These are phyloP conservation scores for Claviceps quebecensis DNA, from an alignment of 2,329 filamentous ascomycete genomes.

Conservation along the genomic window DNA sequence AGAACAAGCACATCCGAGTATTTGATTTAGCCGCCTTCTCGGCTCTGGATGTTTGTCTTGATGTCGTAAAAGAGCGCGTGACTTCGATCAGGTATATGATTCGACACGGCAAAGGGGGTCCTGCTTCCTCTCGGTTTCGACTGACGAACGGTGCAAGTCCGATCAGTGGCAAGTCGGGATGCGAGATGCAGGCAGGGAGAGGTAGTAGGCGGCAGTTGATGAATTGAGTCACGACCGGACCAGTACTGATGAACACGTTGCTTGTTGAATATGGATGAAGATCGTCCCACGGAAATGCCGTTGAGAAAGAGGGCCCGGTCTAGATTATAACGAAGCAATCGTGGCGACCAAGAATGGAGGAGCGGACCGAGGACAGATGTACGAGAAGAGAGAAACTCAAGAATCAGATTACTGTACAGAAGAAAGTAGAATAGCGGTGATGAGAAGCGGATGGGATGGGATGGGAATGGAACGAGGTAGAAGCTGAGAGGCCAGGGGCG, in stretches of 20 bases:
- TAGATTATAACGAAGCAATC: conserved; percentile 8
- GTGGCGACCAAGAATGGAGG: conserved; percentile 8
- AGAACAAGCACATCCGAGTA: not conserved
- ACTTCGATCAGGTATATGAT: not conserved
- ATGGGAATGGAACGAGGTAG: conserved; percentile 18
- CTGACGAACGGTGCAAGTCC: not conserved
- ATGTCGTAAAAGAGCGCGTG: not conserved
- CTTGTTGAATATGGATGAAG: not conserved
- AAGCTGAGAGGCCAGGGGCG: conserved; percentile 15
- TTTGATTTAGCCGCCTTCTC: not conserved
- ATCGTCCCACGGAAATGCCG: conserved; percentile 16
- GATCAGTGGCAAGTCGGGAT: conserved; percentile 9
- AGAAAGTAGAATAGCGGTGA: conserved; percentile 21
- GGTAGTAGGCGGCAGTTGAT: conserved; percentile 10
- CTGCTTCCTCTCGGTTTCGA: conserved; percentile 21
- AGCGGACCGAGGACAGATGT: conserved; percentile 9
- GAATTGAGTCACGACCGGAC: not conserved
- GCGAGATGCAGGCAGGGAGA: conserved; percentile 12
- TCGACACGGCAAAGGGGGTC: conserved; percentile 4
- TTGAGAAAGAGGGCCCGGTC: conserved; percentile 23
- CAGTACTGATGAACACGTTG: not conserved
- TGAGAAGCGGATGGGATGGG: conserved; percentile 10
- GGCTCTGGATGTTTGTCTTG: not conserved
- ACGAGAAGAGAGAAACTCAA: conserved; percentile 17
- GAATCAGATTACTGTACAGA: conserved; percentile 17